Percentiles rank a stretch among this genome's conserved stretches.
These are phyloP conservation scores for Paracorniculantispora psalliotae DNA, from an alignment of 2,329 filamentous ascomycete species.

Conservation along the genomic window DNA sequence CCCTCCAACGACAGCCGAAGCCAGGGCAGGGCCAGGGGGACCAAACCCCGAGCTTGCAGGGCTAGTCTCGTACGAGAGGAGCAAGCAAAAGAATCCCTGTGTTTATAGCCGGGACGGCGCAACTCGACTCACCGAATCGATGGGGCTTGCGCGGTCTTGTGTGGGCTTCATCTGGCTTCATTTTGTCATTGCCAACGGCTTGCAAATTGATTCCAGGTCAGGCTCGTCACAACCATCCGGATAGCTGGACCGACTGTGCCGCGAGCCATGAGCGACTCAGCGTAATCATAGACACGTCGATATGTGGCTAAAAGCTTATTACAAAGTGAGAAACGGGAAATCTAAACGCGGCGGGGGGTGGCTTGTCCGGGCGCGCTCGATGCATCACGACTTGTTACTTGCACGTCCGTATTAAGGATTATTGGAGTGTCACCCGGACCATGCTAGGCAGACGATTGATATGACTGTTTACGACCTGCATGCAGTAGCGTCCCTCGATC, in stretches of 20 bases:
- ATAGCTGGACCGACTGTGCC: background rate
- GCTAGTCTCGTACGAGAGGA: background rate
- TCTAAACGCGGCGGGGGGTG: background rate
- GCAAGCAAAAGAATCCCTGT: background rate
- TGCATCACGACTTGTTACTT: background rate
- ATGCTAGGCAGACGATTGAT: background rate
- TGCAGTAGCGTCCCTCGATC: background rate
- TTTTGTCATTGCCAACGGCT: background rate
- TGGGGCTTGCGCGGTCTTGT: background rate
- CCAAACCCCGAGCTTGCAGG: background rate
- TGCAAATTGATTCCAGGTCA: background rate
- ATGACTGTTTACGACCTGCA: background rate
- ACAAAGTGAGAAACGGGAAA: background rate
- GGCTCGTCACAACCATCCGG: background rate
- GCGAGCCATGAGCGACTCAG: background rate
- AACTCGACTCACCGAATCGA: background rate
- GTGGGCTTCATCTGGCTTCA: background rate
- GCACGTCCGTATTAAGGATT: background rate
- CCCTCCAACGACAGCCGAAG: conserved; percentile 4
- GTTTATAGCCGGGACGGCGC: background rate
- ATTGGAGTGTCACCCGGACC: background rate
- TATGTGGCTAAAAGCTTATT: background rate
- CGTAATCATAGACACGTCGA: background rate
- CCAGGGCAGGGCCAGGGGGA: background rate
- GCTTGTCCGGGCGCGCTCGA: background rate